Base-by-base conservation (phyloP, 768 basidiomycete species). In the Russula compacta region DNA sequence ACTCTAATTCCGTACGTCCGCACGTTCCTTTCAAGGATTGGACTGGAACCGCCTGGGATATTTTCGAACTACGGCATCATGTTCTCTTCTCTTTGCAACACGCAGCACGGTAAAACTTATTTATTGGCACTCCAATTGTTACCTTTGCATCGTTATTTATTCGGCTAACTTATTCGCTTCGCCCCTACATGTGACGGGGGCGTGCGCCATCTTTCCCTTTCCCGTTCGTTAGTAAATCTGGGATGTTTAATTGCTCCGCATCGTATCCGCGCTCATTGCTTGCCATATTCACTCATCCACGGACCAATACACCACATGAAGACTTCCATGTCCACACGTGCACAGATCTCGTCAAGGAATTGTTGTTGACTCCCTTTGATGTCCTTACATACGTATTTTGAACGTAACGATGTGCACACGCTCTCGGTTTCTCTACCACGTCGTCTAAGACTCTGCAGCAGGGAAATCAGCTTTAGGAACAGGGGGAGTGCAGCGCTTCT, bases 61-160 rank as follows among this genome's bases (percentile, higher is more conserved):
- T 39, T 36, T 53, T 10, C 24, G 24, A 47, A 49, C 57, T 46
- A 58, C 57, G 55, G 56, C 60, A 53, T 57, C 47, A 47, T 57
- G 44, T 63, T 53, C 53, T 61, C 52, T 46, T 47, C 17, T 58
- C 53, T 32, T 54, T 24, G 32, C 51, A 58, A 36, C 44, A 44
- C 56, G 53, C 56, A 58, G 49, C 50, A 58, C 39, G 52, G 36
- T 51, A 56, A 36, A 36, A 63, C 60, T 24, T 38, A 53, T 58
- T 58, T 58, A 58, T 53, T 63, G 47, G 44, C 64, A 65, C 48
- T 15, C 55, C 60, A 52, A 39, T 55, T 53, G 39, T 57, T 32
- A 56, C 55, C 53, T 64, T 50, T 52, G 54, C 60, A 62, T 48
- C 35, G 47, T 39, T 61, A 57, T 64, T 57, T 62, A 63, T 63